These are phyloP conservation scores for Fusarium longipes DNA, from an alignment of 2,329 filamentous ascomycete genomes.

Conservation along the genomic window DNA sequence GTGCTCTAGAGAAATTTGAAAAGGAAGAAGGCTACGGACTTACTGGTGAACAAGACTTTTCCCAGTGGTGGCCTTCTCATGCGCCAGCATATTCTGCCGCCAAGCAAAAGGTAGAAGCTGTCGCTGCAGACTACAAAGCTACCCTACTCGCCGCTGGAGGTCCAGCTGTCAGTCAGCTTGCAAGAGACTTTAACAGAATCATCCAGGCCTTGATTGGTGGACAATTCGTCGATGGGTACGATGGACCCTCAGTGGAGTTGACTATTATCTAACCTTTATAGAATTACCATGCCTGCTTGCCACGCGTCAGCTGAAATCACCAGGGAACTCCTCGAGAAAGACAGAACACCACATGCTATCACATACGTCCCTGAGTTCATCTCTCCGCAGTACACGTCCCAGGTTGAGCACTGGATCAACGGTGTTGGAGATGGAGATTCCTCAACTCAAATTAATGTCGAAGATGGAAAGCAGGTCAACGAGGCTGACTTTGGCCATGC, in stretches of 20 bases:
- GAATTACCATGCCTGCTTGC: conserved; percentile 36
- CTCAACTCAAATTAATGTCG: conserved; percentile 20
- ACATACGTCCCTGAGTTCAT: conserved; percentile 33
- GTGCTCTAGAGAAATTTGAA: conserved; percentile 24
- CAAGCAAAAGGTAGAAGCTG: conserved; percentile 25
- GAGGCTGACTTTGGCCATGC: conserved; percentile 36
- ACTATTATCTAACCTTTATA: neutral
- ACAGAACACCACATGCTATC: conserved; percentile 31
- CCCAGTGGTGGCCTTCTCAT: conserved; percentile 30
- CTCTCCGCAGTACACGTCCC: conserved; percentile 20
- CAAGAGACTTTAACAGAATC: conserved; percentile 20
- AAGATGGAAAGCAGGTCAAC: conserved; percentile 23
- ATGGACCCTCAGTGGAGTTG: fast-evolving
- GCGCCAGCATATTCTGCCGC: conserved; percentile 25
- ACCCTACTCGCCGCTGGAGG: conserved; percentile 14
- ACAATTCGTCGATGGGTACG: conserved; percentile 21
- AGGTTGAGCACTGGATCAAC: conserved; percentile 36
- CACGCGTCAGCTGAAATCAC: conserved; percentile 32
- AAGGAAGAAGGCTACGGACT: conserved; percentile 23
- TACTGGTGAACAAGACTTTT: conserved; percentile 26
- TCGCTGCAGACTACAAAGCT: conserved; percentile 19
- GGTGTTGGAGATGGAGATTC: conserved; percentile 31
- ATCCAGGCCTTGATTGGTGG: conserved; percentile 27
- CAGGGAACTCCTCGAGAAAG: conserved; percentile 22
- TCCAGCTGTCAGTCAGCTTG: conserved; percentile 6